Evolutionary conservation across 1,139 yeast genomes (phyloP).

Genomic region (Hansenula sp.): DNA sequence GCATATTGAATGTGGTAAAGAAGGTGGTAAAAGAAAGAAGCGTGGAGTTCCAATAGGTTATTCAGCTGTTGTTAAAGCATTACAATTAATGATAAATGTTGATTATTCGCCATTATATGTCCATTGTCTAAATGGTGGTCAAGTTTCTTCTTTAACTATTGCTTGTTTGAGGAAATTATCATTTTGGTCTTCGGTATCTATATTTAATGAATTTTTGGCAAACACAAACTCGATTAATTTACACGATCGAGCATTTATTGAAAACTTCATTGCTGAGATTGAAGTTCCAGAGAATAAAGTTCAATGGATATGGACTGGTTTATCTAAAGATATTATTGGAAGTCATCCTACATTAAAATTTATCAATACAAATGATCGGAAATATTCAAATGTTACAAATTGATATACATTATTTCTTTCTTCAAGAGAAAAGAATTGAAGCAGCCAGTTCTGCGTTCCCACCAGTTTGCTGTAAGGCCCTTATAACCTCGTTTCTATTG

Average conservation of each 20-base stretch:
- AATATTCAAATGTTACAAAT: constrained; percentile 5
- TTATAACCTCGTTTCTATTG: constrained; percentile 52
- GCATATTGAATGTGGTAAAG: constrained; percentile 60
- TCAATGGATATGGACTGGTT: constrained; percentile 74
- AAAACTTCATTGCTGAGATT: constrained; percentile 66
- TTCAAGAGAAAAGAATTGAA: constrained; percentile 50
- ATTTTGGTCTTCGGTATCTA: constrained; percentile 87
- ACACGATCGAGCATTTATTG: constrained; percentile 80
- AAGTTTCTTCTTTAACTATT: constrained; percentile 74
- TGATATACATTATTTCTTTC: neutral
- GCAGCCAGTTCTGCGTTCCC: constrained; percentile 90
- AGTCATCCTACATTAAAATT: constrained; percentile 30
- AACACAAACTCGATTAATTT: constrained; percentile 77
- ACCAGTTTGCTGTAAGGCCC: constrained; percentile 59
- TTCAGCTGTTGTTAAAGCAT: constrained; percentile 51
- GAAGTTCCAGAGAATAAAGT: constrained; percentile 48
- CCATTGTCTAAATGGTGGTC: constrained; percentile 89
- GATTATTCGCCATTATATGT: constrained; percentile 68
- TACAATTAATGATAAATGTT: constrained; percentile 56
- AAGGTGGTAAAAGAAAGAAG: constrained; percentile 56
- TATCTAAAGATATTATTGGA: constrained; percentile 46
- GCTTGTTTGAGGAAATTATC: constrained; percentile 84
- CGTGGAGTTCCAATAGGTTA: constrained; percentile 76
- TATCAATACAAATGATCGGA: constrained; percentile 11
- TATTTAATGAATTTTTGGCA: constrained; percentile 78